phyloP scores from a whole-genome alignment of 2,329 filamentous ascomycete species.

The Claviceps sp. region DNA sequence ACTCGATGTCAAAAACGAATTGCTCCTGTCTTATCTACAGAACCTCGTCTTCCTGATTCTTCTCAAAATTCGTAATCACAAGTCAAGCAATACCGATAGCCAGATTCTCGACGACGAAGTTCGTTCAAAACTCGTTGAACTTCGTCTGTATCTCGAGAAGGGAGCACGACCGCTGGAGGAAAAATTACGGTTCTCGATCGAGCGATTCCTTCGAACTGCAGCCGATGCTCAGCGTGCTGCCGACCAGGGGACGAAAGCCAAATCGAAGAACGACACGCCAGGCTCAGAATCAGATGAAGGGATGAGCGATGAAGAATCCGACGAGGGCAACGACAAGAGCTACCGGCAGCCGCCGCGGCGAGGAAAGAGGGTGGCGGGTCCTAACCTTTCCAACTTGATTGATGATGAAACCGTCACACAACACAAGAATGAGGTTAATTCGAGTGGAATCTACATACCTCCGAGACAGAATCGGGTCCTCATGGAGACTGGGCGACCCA shows the following conservation, averaged over 20 bases:
- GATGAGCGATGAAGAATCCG: slow-evolving; percentile 17
- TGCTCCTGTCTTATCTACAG: slow-evolving; percentile 92
- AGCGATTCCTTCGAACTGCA: slow-evolving; percentile 81
- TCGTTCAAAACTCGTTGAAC: slow-evolving; percentile 75
- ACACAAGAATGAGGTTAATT: slow-evolving; percentile 19
- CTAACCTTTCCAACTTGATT: slow-evolving; percentile 19
- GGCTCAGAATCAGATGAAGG: slow-evolving; percentile 17
- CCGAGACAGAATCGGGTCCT: slow-evolving; percentile 77
- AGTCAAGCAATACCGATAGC: slow-evolving; percentile 11
- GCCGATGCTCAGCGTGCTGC: slow-evolving; percentile 50
- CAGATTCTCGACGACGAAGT: slow-evolving; percentile 48
- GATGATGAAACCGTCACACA: slow-evolving; percentile 19
- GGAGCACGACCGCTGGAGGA: slow-evolving; percentile 83
- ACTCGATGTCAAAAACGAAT: slow-evolving; percentile 89
- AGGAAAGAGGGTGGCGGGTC: slow-evolving; percentile 17
- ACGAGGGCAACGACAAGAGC: slow-evolving; percentile 5
- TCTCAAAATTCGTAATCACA: slow-evolving; percentile 56
- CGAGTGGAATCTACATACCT: slow-evolving; percentile 70
- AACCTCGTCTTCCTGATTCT: slow-evolving; percentile 83
- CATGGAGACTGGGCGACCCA: slow-evolving; percentile 58
- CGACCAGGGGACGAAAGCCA: slow-evolving; percentile 15
- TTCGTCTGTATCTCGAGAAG: slow-evolving; percentile 86
- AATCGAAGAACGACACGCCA: slow-evolving; percentile 9
- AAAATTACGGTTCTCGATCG: slow-evolving; percentile 87
- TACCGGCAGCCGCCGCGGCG: slow-evolving; percentile 1